Evolutionary conservation across 345 rosid genomes (phyloP), one percentile per base, ranked within the genome.

Genomic region (Ceriops decandra): DNA sequence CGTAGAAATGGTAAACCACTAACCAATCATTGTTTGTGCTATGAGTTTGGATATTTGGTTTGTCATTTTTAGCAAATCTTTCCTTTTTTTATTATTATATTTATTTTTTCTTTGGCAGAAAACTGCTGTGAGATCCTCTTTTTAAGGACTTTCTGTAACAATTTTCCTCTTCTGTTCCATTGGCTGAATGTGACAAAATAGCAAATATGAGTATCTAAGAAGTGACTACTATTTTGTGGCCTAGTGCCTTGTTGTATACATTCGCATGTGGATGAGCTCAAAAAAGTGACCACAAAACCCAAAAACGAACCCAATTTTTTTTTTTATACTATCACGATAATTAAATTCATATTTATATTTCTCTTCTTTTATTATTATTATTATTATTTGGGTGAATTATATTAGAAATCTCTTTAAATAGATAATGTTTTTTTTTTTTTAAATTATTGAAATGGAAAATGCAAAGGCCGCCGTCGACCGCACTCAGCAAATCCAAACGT

Each of bases 151-250:
- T 52, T 22, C 24, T 52, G 30, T 60, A 36, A 10, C 60, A 42
- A 32, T 60, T 62, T 28, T 67, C 47, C 24, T 19, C 24, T 27
- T 7, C 75, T 49, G 46, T 31, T 62, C 74, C 79, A 6, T 68
- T 78, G 72, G 64, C 15, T 62, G 46, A 30, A 33, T 49, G 13
- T 21, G 73, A 80, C 73, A 77, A 73, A 77, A 64, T 62, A 82
- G 80, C 74, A 74, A 81, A 74, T 77, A 66, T 67, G 51, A 13
- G 57, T 15, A 1, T 30, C 49, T 13, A 2, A 42, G 5, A 19
- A 42, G 49, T 42, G 49, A 42, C 49, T 15, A 13, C 19, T 0
- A 42, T 42, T 42, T 42, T 13, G 24, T 26, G n/a, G 7, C 15
- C n/a, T 1, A 24, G 15, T 21, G 7, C 9, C 49, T 59, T 42